These are phyloP conservation scores for Psilocybe azurescens DNA, from an alignment of 768 basidiomycete genomes.

Conservation along the genomic window DNA sequence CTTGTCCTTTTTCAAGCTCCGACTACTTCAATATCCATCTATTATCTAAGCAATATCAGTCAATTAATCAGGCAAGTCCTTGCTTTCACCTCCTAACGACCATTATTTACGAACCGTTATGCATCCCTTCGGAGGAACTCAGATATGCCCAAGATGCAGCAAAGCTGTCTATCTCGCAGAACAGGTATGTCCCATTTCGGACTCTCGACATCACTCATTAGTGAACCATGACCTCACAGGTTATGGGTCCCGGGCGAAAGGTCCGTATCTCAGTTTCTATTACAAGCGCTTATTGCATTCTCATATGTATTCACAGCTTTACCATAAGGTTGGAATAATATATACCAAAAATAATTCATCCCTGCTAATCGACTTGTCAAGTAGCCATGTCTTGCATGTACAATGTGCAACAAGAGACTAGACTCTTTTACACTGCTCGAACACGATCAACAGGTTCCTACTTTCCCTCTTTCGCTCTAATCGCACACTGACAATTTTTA, in stretches of 20 bases:
- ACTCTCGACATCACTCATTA: background rate
- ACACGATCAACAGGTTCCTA: conserved; percentile 78
- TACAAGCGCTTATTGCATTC: conserved; percentile 3
- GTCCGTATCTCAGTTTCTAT: conserved; percentile 44
- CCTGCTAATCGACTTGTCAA: conserved; percentile 1
- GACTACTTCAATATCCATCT: conserved; percentile 24
- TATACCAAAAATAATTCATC: background rate
- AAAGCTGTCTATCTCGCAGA: conserved; percentile 89
- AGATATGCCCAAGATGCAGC: conserved; percentile 74
- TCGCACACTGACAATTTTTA: background rate
- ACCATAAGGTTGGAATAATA: conserved; percentile 65
- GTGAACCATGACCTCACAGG: conserved; percentile 43
- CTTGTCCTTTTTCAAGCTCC: conserved; percentile 39
- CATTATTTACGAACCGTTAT: conserved; percentile 39
- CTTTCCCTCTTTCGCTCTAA: background rate
- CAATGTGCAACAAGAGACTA: conserved; percentile 74
- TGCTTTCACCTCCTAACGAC: conserved; percentile 13
- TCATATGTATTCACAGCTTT: conserved; percentile 53
- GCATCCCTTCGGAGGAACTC: conserved; percentile 76
- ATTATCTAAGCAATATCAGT: conserved; percentile 28
- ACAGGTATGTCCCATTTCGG: conserved; percentile 55
- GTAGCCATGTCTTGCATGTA: conserved; percentile 83
- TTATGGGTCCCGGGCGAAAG: conserved; percentile 88
- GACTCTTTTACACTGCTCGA: conserved; percentile 81
- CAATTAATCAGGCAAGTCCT: conserved; percentile 21